Base-by-base conservation (phyloP, 2,329 filamentous ascomycete species). In the Aspergillus tamarii region DNA sequence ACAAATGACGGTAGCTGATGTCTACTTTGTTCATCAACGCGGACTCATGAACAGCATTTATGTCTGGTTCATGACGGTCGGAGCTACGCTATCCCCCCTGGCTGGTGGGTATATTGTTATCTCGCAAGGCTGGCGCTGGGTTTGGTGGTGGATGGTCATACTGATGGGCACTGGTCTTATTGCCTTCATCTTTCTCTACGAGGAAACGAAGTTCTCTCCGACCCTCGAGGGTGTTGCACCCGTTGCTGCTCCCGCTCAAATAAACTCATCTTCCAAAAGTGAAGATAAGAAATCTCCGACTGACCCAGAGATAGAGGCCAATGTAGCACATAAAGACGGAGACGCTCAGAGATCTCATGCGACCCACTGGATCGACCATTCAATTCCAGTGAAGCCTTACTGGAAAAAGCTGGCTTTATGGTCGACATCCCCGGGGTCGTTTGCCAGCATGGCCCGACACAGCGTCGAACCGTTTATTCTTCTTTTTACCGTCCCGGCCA, bases 21-120 rank as follows among this genome's bases (percentile, higher is more conserved):
- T 85, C 50, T 84, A 81, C 70, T 84, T 84, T 62, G 76, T 84
- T 4, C 82, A 84, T 57, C 74, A 84, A 59, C 76, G 80, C 23
- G 83, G 79, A 0, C 70, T 75, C 2, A 81, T 82, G 78, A 87
- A 85, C 63, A 74, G 73, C 0, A 75, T 83, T 12, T 86, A 83
- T 63, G 72, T 82, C 61, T 80, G 75, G 72, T 70, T 74, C 1
- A 59, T 66, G 34, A 71, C 57, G 21, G 60, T 75, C 54, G 72
- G 74, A 19, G 70, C 74, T 1, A 80, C 74, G 8, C 70, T 85
- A 1, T 77, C 74, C 0, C 76, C 80, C 0, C 71, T 81, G 5
- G 67, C 66, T 1, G 70, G 69, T 5, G 74, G 73, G 4, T 74
- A 67, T 46, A 70, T 81, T 26, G 77, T 77, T 0, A 69, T 71